phyloP scores from a whole-genome alignment of 163 green algal genomes.

The Chlamydomonas reinhardtii region DNA sequence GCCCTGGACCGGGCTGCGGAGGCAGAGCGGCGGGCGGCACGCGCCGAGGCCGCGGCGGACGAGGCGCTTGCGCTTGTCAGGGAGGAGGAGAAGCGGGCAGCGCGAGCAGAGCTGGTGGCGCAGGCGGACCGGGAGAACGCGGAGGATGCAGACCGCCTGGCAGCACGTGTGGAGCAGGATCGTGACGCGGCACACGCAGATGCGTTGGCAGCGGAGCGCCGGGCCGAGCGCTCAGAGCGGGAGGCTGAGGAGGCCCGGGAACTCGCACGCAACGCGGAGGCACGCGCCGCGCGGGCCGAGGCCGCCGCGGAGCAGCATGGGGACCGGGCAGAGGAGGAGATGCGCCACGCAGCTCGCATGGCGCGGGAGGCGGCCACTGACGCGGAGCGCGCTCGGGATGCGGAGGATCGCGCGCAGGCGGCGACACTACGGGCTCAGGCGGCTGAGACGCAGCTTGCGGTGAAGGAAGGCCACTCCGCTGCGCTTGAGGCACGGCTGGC shows the following conservation, averaged over 20 bases:
- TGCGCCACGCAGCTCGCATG: conserved; percentile 23
- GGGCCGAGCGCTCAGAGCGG: background rate
- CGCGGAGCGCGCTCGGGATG: conserved; percentile 14
- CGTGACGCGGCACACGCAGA: background rate
- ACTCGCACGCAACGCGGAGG: background rate
- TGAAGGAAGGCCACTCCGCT: conserved; percentile 6
- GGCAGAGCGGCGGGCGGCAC: background rate
- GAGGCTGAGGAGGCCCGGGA: background rate
- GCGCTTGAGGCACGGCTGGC: conserved; percentile 10
- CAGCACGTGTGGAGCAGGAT: background rate
- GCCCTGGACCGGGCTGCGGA: background rate
- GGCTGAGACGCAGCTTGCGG: conserved; percentile 17
- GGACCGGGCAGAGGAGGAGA: conserved; percentile 20
- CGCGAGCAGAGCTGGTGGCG: background rate
- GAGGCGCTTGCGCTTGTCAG: background rate
- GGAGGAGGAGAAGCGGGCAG: conserved; percentile 21
- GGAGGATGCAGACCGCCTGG: background rate
- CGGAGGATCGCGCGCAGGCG: conserved; percentile 3
- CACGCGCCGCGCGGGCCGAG: background rate
- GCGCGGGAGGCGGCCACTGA: background rate
- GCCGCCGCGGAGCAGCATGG: conserved; percentile 9
- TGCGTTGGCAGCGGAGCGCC: background rate
- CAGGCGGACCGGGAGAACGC: background rate
- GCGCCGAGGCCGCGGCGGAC: background rate
- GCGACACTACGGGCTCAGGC: conserved; percentile 23